Conservation (phyloP, 2,329 filamentous ascomycete species). For the Stylonectria norvegica region DNA sequence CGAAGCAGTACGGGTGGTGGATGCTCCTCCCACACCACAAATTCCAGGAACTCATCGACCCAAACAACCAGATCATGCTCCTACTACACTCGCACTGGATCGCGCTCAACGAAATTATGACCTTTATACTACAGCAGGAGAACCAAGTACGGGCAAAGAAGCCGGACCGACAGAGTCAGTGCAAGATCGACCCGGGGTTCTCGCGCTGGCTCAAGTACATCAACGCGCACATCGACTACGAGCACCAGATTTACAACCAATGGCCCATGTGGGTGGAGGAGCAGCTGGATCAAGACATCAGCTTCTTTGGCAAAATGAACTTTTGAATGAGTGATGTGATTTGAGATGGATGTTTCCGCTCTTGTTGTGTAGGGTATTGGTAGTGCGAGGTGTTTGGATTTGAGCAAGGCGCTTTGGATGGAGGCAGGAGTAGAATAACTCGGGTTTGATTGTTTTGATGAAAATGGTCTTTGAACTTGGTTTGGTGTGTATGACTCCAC, state of each 20-base stretch:
- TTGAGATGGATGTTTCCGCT: no score
- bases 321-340: no score
- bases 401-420: slow-evolving; percentile 11
- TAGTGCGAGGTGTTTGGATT: slow-evolving; percentile 1
- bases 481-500: no score
- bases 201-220: slow-evolving; percentile 49
- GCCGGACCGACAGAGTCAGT: slow-evolving; percentile 18
- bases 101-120: slow-evolving; percentile 53
- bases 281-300: slow-evolving; percentile 44
- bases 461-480: no score
- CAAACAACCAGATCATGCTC: slow-evolving; percentile 42
- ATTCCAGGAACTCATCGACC: slow-evolving; percentile 50
- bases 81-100: slow-evolving; percentile 55
- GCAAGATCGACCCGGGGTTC: slow-evolving; percentile 41
- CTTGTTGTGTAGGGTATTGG: no score
- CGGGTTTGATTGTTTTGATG: no score
- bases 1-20: slow-evolving; percentile 54
- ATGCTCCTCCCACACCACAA: slow-evolving; percentile 52
- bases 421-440: not conserved
- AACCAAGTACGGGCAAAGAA: slow-evolving; percentile 30
- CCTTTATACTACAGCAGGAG: slow-evolving; percentile 44
- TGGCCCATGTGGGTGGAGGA: slow-evolving; percentile 55
- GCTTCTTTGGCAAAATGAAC: slow-evolving; percentile 42
- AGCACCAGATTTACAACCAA: slow-evolving; percentile 45
- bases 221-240: slow-evolving; percentile 45